Percentiles rank a stretch among this genome's conserved stretches.
phyloP scores from a whole-genome alignment of 2,329 filamentous ascomycete species.

The Clarireedia hainanense region DNA sequence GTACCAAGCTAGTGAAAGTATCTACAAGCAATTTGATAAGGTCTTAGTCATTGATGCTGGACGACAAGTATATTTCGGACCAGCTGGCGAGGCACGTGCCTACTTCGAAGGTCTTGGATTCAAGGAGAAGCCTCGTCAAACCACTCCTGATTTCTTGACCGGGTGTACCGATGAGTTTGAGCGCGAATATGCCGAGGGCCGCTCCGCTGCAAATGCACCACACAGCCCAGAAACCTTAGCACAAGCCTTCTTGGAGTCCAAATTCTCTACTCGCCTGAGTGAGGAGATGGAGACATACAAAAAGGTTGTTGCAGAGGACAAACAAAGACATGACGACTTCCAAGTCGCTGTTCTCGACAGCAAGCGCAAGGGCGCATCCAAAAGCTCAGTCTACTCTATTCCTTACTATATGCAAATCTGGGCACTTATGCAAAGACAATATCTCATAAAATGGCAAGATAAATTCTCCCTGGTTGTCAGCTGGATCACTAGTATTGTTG shows the following conservation, averaged over 20 bases:
- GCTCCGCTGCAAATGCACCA: constrained; percentile 58
- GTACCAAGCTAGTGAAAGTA: constrained; percentile 62
- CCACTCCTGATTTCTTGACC: constrained; percentile 72
- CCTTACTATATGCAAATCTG: constrained; percentile 78
- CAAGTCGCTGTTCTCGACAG: constrained; percentile 65
- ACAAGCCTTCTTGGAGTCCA: constrained; percentile 62
- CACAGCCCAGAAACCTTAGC: constrained; percentile 59
- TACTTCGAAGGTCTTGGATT: constrained; percentile 63
- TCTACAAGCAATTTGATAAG: constrained; percentile 71
- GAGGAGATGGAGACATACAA: constrained; percentile 65
- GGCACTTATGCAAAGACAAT: constrained; percentile 78
- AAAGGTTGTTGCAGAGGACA: constrained; percentile 52
- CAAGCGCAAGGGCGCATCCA: constrained; percentile 65
- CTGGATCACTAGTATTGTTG: constrained; percentile 63
- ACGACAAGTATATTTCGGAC: constrained; percentile 58
- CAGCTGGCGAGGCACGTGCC: constrained; percentile 58
- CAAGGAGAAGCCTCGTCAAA: constrained; percentile 46
- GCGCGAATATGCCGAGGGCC: constrained; percentile 62
- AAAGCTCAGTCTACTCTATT: constrained; percentile 72
- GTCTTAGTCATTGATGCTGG: constrained; percentile 70
- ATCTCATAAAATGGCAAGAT: constrained; percentile 79
- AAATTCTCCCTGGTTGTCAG: constrained; percentile 67
- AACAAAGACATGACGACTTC: constrained; percentile 68
- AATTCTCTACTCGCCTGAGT: constrained; percentile 46
- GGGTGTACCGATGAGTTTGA: constrained; percentile 64